phyloP scores from a whole-genome alignment of 2,329 filamentous ascomycete genomes.

The Claviceps sorghi region DNA sequence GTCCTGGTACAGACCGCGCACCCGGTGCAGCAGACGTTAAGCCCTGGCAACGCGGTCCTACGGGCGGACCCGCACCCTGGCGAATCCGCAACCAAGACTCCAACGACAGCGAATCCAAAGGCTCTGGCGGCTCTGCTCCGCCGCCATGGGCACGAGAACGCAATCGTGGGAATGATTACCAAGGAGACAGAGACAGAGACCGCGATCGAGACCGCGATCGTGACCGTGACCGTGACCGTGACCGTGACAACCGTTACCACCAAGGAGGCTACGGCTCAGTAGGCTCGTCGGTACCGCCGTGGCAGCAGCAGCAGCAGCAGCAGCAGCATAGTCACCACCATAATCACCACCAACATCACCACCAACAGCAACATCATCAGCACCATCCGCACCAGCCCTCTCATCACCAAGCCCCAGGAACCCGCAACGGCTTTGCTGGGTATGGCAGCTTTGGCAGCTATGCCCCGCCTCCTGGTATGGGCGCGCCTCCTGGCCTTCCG shows the following conservation, averaged over 20 bases:
- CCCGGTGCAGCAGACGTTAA: constrained; percentile 49
- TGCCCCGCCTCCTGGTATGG: constrained; percentile 27
- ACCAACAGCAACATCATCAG: not conserved
- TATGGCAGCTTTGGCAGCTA: constrained; percentile 35
- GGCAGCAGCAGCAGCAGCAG: constrained; percentile 28
- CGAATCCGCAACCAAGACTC: constrained; percentile 39
- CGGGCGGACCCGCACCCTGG: constrained; percentile 76
- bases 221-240: constrained; percentile 3
- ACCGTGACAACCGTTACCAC: constrained; percentile 15
- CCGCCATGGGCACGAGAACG: constrained; percentile 52
- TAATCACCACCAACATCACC: not conserved
- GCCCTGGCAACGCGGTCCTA: constrained; percentile 80
- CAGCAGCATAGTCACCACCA: not conserved
- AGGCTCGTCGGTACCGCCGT: constrained; percentile 13
- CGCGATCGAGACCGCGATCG: not conserved
- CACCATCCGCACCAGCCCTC: not conserved
- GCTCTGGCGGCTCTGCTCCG: constrained; percentile 34
- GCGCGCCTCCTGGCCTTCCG: constrained; percentile 25
- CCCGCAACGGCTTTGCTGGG: constrained; percentile 41
- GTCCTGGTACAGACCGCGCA: constrained; percentile 44
- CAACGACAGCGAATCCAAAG: constrained; percentile 28
- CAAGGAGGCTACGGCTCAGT: constrained; percentile 10
- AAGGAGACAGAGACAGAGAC: constrained; percentile 14
- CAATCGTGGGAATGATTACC: constrained; percentile 30
- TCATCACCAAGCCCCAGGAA: constrained; percentile 36